Conservation (phyloP, 495 filamentous ascomycete genomes). For the Tricharina praecox region DNA sequence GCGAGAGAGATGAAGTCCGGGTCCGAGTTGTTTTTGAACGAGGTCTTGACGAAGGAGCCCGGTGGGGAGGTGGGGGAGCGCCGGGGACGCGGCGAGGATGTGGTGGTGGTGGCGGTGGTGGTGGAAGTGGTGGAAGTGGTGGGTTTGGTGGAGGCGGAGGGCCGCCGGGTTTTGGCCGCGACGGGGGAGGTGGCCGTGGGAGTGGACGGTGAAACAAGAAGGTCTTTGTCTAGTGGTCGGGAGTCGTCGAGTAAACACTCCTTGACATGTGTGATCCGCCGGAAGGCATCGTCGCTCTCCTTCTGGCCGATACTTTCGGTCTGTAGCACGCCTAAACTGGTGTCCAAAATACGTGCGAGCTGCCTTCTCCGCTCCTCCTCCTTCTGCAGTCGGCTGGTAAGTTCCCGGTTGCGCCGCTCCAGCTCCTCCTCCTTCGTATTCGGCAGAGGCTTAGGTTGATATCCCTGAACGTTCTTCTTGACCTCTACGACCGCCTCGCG, state of each 20-base stretch:
- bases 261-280: conserved; percentile 13
- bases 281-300: conserved; percentile 8
- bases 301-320: conserved; percentile 6
- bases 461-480: conserved; percentile 50
- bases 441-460: conserved; percentile 27
- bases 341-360: conserved; percentile 56
- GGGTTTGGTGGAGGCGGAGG: not conserved
- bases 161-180: not conserved
- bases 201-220: not conserved
- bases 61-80: conserved; percentile 18
- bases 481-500: conserved; percentile 79
- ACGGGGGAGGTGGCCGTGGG: not conserved
- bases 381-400: conserved; percentile 28
- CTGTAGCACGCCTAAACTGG: conserved; percentile 48
- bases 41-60: conserved; percentile 21
- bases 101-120: no score
- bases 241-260: conserved; percentile 16
- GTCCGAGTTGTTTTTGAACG: conserved; percentile 25
- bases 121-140: not conserved
- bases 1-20: conserved; percentile 20
- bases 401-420: conserved; percentile 16
- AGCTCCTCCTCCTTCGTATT: conserved; percentile 20
- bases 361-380: conserved; percentile 54
- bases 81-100: conserved; percentile 1
- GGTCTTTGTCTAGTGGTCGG: not conserved